Percentiles rank a stretch among this genome's conserved stretches.
Conservation (phyloP, 2,329 filamentous ascomycete genomes). For the Colletotrichum melonis region DNA sequence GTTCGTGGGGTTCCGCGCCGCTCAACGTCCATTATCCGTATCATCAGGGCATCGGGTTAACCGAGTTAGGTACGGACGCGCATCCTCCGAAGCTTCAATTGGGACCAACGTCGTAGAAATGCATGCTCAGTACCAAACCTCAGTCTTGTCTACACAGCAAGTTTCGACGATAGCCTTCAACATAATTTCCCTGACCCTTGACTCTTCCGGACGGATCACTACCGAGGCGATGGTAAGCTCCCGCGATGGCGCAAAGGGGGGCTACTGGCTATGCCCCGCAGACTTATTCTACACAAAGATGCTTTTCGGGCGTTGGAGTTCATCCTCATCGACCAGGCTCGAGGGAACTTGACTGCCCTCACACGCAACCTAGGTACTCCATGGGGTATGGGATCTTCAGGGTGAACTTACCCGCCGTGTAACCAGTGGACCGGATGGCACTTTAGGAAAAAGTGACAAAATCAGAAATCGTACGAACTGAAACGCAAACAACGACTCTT, state of each 20-base stretch:
- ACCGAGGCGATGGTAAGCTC: background rate
- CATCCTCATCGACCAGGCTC: background rate
- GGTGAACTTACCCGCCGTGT: background rate
- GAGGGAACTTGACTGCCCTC: background rate
- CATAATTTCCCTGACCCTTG: background rate
- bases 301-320: background rate
- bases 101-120: no score
- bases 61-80: background rate
- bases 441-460: background rate
- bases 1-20: background rate
- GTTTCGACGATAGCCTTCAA: background rate
- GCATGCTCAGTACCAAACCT: no score
- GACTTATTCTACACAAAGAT: background rate
- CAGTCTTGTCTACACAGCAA: background rate
- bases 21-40: background rate
- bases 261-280: background rate
- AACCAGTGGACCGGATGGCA: background rate
- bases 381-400: background rate
- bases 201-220: background rate
- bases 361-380: background rate
- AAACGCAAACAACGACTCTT: slow-evolving; percentile 7
- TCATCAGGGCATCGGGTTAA: background rate
- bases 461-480: background rate
- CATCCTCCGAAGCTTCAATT: no score
- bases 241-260: background rate